Conservation (phyloP, 352 stramenopile genomes). For the Pythium rhizo-oryzae region DNA sequence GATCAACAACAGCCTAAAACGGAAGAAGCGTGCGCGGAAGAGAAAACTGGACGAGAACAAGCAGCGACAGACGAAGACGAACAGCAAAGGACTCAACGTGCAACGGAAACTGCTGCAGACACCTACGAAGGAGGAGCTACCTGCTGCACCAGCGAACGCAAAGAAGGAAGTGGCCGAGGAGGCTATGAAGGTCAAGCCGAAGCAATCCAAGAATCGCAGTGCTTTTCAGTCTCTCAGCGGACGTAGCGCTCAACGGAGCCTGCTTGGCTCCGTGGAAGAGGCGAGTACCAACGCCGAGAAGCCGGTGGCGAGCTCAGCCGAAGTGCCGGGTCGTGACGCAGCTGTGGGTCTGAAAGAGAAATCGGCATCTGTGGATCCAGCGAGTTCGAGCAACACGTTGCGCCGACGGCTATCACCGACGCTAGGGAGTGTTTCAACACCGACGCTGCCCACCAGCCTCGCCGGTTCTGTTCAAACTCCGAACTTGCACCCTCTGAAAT, state of each 20-base stretch:
- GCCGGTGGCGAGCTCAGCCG: neutral
- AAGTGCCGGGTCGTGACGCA: too few relatives aligned
- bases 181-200: constrained; percentile 12
- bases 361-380: neutral
- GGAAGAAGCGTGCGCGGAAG: constrained; percentile 58
- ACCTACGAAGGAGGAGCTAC: constrained; percentile 47
- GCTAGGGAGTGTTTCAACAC: constrained; percentile 15
- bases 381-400: constrained; percentile 5
- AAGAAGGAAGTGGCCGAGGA: neutral
- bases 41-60: constrained; percentile 56
- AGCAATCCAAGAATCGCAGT: constrained; percentile 6
- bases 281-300: neutral
- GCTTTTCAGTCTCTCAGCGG: constrained; percentile 5
- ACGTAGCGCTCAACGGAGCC: constrained; percentile 14
- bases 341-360: too few relatives aligned
- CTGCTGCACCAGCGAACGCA: neutral
- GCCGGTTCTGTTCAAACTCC: constrained; percentile 1
- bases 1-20: constrained; percentile 85
- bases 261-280: constrained; percentile 2
- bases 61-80: constrained; percentile 15
- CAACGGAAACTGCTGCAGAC: constrained; percentile 80
- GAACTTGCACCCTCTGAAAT: constrained; percentile 26
- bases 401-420: constrained; percentile 19
- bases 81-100: constrained; percentile 37
- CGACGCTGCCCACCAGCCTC: constrained; percentile 16